Percentiles rank a stretch among this genome's conserved stretches.
phyloP scores from a whole-genome alignment of 2,329 filamentous ascomycete genomes.

The Epichloe coenophiala region DNA sequence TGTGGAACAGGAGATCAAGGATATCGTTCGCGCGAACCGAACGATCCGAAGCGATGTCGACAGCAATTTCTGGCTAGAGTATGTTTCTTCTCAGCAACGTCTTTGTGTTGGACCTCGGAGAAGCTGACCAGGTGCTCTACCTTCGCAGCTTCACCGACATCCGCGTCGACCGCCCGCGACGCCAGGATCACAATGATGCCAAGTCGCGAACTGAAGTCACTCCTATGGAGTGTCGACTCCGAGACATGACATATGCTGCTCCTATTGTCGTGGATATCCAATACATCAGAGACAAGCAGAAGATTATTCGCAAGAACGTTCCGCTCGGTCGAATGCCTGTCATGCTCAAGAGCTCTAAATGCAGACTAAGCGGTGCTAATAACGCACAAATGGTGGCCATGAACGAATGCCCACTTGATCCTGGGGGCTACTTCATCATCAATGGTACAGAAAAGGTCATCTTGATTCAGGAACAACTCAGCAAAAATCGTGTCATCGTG shows the following conservation, averaged over 20 bases:
- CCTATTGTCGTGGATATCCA: slow-evolving; percentile 88
- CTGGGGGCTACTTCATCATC: slow-evolving; percentile 98
- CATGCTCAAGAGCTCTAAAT: slow-evolving; percentile 94
- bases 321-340: slow-evolving; percentile 85
- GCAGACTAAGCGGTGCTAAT: slow-evolving; percentile 68
- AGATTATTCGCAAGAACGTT: slow-evolving; percentile 61
- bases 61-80: slow-evolving; percentile 79
- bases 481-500: slow-evolving; percentile 97
- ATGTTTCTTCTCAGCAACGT: slow-evolving; percentile 13
- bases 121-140: background rate
- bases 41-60: slow-evolving; percentile 86
- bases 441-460: slow-evolving; percentile 98
- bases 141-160: slow-evolving; percentile 62
- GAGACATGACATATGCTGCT: slow-evolving; percentile 93
- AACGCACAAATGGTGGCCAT: slow-evolving; percentile 82
- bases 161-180: slow-evolving; percentile 68
- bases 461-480: slow-evolving; percentile 92
- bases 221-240: slow-evolving; percentile 88
- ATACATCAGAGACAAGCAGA: slow-evolving; percentile 70
- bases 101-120: background rate
- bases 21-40: slow-evolving; percentile 86
- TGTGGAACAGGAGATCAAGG: slow-evolving; percentile 89
- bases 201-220: slow-evolving; percentile 64
- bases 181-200: slow-evolving; percentile 60
- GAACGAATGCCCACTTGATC: slow-evolving; percentile 92